A percentile compares a stretch with the other conserved stretches of the same genome.
Evolutionary conservation across 441 rosid genomes (phyloP).

Genomic region (Populus tomentosa): DNA sequence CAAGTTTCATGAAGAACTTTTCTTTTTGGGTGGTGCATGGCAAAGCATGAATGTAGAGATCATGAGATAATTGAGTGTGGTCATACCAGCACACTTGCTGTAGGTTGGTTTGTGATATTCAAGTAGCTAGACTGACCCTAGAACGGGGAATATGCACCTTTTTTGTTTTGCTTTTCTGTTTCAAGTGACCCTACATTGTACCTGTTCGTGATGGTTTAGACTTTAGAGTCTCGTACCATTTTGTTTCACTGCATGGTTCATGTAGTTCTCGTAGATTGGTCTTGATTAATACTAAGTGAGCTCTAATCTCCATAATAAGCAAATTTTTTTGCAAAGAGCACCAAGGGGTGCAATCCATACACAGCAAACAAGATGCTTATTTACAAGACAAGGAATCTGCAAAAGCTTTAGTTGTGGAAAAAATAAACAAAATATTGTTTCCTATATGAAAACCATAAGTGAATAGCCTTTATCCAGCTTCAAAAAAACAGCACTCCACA

Average conservation of each 20-base stretch:
- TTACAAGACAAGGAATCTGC: not conserved
- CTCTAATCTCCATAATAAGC: not conserved
- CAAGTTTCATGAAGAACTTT: not conserved
- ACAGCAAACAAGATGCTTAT: not conserved
- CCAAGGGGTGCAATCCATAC: not conserved
- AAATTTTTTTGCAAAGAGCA: not conserved
- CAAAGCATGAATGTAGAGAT: not conserved
- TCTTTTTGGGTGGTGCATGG: not conserved
- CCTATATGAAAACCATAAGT: not conserved
- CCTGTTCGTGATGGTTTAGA: not conserved
- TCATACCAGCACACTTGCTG: not conserved
- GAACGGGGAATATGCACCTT: not conserved
- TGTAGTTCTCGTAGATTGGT: not conserved
- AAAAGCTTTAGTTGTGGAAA: not conserved
- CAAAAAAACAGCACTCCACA: not conserved
- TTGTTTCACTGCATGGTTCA: not conserved
- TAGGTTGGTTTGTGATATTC: not conserved
- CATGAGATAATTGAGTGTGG: not conserved
- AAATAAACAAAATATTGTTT: not conserved
- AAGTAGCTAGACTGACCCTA: not conserved
- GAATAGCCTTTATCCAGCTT: not conserved
- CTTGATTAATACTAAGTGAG: not conserved
- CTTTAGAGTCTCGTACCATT: not conserved
- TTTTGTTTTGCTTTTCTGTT: not conserved
- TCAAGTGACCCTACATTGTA: not conserved